These are phyloP conservation scores for Ceratobasidium theobromae DNA, from an alignment of 1,284 basidiomycete genomes.

Conservation along the genomic window DNA sequence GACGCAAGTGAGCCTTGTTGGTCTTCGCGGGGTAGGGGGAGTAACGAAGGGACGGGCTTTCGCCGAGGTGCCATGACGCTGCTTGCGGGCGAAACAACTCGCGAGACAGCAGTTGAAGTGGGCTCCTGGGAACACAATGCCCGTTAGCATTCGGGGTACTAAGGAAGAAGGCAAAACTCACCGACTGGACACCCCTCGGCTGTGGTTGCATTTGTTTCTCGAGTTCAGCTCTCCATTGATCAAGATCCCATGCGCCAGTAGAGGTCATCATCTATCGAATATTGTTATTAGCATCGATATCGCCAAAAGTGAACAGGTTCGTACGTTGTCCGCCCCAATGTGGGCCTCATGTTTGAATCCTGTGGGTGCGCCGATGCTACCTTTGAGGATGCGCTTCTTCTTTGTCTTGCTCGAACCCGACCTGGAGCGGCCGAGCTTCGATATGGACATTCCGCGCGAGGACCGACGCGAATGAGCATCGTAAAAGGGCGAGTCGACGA, in stretches of 20 bases:
- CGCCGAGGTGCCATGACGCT: constrained; percentile 15
- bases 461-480: constrained; percentile 13
- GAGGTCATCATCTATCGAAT: constrained; percentile 28
- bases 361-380: constrained; percentile 38
- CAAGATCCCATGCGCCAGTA: constrained; percentile 9
- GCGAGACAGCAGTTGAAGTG: background rate
- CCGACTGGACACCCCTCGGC: background rate
- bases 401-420: constrained; percentile 32
- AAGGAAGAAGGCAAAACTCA: background rate
- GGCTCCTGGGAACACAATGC: background rate
- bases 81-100: background rate
- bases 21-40: constrained; percentile 45
- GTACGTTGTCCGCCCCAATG: constrained; percentile 37
- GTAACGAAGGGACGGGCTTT: constrained; percentile 38
- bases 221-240: constrained; percentile 15
- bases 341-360: constrained; percentile 39
- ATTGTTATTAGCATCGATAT: too few species aligned
- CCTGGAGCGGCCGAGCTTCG: constrained; percentile 4
- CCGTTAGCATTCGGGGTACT: background rate
- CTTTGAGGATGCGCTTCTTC: constrained; percentile 34
- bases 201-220: constrained; percentile 27
- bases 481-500: constrained; percentile 35
- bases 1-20: background rate
- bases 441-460: constrained; percentile 17
- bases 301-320: constrained; percentile 18